Percentiles rank a stretch among this genome's conserved stretches.
phyloP scores from a whole-genome alignment of 176 grass and related monocot species.

The Zoysia pacifica region DNA sequence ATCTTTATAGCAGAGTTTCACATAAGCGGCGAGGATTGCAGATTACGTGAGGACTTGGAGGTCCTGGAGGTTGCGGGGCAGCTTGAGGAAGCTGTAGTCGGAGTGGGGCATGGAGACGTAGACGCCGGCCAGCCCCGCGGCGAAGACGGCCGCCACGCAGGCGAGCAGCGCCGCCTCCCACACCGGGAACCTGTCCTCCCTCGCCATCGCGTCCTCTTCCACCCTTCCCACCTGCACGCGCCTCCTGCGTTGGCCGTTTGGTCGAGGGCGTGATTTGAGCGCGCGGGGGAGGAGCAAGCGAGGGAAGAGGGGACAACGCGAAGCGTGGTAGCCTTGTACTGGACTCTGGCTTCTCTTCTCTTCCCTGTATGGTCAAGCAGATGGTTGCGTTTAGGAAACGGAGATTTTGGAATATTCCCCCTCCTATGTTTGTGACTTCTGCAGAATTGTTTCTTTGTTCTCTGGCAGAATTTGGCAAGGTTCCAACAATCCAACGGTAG shows the following conservation, averaged over 20 bases:
- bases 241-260: constrained; percentile 5
- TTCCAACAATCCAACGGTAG: too few relatives aligned
- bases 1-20: neutral
- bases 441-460: too few relatives aligned
- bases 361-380: neutral
- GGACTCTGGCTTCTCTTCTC: neutral
- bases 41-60: constrained; percentile 66
- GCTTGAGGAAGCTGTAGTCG: constrained; percentile 55
- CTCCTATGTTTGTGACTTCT: neutral
- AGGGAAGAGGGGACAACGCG: neutral
- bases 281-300: neutral
- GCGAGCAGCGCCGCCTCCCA: constrained; percentile 53
- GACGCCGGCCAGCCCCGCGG: constrained; percentile 51
- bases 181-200: constrained; percentile 46
- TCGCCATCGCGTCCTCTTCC: constrained; percentile 42
- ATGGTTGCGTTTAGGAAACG: constrained; percentile 15
- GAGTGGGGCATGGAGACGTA: constrained; percentile 66
- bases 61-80: constrained; percentile 54
- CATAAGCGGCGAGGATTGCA: neutral
- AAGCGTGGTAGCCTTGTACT: neutral
- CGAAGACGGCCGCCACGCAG: constrained; percentile 47
- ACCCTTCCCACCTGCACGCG: neutral
- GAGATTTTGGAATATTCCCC: constrained; percentile 7
- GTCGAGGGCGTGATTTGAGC: neutral
- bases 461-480: too few relatives aligned